These are phyloP conservation scores for Fusarium sp. DNA, from an alignment of 2,329 filamentous ascomycete species.

Conservation along the genomic window DNA sequence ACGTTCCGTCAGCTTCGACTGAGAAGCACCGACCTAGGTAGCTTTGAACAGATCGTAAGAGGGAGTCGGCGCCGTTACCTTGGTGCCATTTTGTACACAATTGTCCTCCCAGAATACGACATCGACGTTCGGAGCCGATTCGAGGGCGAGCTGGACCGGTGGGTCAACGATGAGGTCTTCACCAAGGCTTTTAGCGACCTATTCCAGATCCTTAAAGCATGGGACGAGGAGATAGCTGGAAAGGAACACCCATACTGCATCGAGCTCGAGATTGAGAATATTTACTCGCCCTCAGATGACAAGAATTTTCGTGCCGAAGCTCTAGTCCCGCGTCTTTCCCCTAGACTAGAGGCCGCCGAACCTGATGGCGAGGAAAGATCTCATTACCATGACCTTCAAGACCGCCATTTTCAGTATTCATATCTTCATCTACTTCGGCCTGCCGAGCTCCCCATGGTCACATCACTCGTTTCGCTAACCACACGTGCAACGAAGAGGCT, in stretches of 20 bases:
- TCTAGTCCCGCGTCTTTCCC: conserved; percentile 27
- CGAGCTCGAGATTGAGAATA: conserved; percentile 26
- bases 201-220: conserved; percentile 32
- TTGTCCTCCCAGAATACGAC: conserved; percentile 39
- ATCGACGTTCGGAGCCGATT: conserved; percentile 35
- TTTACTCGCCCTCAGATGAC: conserved; percentile 31
- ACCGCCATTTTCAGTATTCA: conserved; percentile 36
- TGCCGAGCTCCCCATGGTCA: conserved; percentile 21
- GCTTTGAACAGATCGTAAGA: conserved; percentile 31
- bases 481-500: conserved; percentile 27
- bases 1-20: conserved; percentile 39
- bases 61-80: conserved; percentile 39
- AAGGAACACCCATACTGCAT: conserved; percentile 31
- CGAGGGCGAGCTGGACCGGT: conserved; percentile 37
- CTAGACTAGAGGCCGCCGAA: conserved; percentile 28
- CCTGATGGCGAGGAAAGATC: conserved; percentile 19
- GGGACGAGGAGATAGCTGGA: conserved; percentile 30
- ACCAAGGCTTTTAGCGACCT: conserved; percentile 39
- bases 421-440: conserved; percentile 24
- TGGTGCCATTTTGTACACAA: conserved; percentile 28
- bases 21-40: conserved; percentile 36
- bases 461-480: conserved; percentile 26
- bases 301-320: conserved; percentile 14
- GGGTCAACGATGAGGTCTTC: conserved; percentile 41
- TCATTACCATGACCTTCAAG: conserved; percentile 25